phyloP scores from a whole-genome alignment of 441 rosid genomes.

The Adansonia rubrostipa region DNA sequence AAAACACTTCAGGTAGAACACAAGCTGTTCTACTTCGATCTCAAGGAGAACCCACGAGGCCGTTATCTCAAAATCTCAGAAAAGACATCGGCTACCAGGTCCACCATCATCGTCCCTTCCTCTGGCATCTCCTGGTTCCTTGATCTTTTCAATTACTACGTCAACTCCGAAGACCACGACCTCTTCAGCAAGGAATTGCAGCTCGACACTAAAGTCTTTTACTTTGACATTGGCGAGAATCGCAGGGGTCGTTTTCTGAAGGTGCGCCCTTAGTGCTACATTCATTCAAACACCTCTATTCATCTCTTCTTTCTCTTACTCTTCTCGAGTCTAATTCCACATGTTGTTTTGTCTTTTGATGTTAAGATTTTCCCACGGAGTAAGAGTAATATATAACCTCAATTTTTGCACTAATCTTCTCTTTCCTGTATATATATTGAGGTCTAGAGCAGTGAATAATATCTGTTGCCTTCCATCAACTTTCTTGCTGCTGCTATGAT shows the following conservation, averaged over 20 bases:
- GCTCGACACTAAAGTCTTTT: conserved; percentile 89
- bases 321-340: not conserved
- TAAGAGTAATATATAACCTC: not conserved
- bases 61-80: conserved; percentile 90
- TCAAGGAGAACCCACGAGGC: conserved; percentile 95
- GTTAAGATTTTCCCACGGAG: not conserved
- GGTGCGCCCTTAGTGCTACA: conserved; percentile 40
- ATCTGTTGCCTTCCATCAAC: not conserved
- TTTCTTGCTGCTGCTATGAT: not conserved
- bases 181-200: conserved; percentile 90
- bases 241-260: conserved; percentile 90
- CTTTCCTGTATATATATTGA: not conserved
- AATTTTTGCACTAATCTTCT: not conserved
- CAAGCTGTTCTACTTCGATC: conserved; percentile 94
- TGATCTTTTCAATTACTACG: conserved; percentile 93
- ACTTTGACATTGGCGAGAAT: conserved; percentile 79
- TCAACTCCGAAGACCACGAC: conserved; percentile 80
- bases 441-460: not conserved
- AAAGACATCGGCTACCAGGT: conserved; percentile 94
- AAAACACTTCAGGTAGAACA: conserved; percentile 96
- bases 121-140: conserved; percentile 96
- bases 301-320: not conserved
- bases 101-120: conserved; percentile 93
- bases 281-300: not conserved
- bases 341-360: not conserved